Evolutionary conservation across 768 basidiomycete genomes (phyloP).

Genomic region (Phanerodontia chrysosporium): DNA sequence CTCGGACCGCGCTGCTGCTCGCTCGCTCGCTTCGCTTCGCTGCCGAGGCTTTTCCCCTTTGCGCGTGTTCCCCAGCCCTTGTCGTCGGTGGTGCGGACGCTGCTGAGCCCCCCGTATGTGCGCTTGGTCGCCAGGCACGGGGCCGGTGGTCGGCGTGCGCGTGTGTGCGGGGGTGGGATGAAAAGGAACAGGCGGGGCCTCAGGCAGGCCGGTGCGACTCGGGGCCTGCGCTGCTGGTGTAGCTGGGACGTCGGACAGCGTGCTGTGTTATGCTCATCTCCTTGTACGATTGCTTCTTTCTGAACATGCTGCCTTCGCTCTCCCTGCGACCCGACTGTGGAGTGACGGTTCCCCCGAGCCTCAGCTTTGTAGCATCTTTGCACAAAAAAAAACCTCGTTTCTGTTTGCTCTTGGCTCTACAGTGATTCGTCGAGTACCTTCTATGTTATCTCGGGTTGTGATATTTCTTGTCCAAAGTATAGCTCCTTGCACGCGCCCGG

Average conservation of each 20-base stretch:
- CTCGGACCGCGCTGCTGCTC: background rate
- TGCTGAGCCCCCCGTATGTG: background rate
- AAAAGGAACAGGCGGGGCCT: too few relatives aligned
- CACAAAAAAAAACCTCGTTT: background rate
- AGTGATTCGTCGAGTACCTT: background rate
- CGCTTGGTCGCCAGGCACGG: background rate
- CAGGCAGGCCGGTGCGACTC: too few relatives aligned
- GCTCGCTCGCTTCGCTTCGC: background rate
- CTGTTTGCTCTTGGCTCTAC: too few relatives aligned
- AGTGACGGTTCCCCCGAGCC: background rate
- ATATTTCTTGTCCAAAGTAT: background rate
- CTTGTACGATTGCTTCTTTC: background rate
- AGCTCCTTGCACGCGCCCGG: background rate
- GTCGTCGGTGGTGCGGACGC: background rate
- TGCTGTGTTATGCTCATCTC: background rate
- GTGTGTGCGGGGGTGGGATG: too few relatives aligned
- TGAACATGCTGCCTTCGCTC: background rate
- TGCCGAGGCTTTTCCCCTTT: background rate
- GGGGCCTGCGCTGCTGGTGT: background rate
- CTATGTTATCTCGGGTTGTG: background rate
- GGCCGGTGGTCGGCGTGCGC: background rate
- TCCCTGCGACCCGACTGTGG: background rate
- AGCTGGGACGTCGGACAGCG: background rate
- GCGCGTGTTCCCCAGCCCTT: background rate
- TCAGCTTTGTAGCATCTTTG: background rate